Evolutionary conservation across 257 asterid species (phyloP), one percentile per base, ranked within the genome.

Genomic region (Marsdenia floribunda): DNA sequence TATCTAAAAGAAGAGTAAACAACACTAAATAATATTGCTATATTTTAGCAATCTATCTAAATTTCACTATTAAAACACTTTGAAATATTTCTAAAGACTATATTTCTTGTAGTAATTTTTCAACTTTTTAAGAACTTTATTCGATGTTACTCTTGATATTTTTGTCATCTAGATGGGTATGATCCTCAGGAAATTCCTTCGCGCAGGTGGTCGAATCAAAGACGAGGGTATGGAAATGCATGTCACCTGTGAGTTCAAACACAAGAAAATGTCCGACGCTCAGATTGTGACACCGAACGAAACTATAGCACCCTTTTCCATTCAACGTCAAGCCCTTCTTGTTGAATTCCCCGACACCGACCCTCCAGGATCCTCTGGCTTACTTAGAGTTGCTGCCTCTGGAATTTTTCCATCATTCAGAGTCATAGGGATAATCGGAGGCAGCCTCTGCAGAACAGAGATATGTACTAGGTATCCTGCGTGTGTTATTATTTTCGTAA

Each of bases 171-270:
- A 37, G 33, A 21, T 14, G 19, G 10, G 6, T 59, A n/a, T 57
- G 14, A 44, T 14, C 37, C 5, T 35, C 35, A 38, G 24, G 26
- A 54, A 64, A 81, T 16, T 70, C 65, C 47, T 77, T 81, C 44
- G 74, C 79, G n/a, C 82, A 81, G 19, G 72, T 73, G 70, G 64
- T 57, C 14, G 68, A 42, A 60, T 74, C 77, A 47, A 74, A 76
- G 15, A 70, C 46, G 7, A 15, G 42, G n/a, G 70, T 70, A 44
- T 22, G n/a, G 68, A 81, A 81, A 18, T 47, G 44, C 77, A 77
- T 44, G n/a, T 12, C 9, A 26, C 74, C 74, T 21, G 16, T n/a
- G 44, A 77, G 73, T 40, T 77, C 74, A 64, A 81, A 81, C 19
- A 81, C 75, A 35, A 61, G 59, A 57, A 81, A 73, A 21, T 77